phyloP scores from a whole-genome alignment of 129 eudicot genomes.

The Centella asiatica region DNA sequence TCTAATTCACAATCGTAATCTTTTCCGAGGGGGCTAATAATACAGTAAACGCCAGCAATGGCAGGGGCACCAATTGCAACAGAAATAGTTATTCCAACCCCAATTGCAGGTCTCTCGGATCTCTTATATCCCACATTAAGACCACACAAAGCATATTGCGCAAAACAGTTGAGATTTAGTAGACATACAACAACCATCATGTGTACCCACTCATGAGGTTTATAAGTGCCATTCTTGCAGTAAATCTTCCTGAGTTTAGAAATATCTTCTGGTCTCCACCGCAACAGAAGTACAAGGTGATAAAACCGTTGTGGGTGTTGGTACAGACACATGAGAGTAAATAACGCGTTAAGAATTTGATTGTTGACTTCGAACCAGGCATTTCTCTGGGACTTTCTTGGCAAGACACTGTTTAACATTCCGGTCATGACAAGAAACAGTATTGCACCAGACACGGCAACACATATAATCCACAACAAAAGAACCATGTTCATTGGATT shows the following conservation, averaged over 20 bases:
- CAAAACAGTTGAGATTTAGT: constrained; percentile 78
- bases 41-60: constrained; percentile 69
- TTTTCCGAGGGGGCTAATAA: constrained; percentile 82
- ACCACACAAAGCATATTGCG: constrained; percentile 81
- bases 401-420: constrained; percentile 75
- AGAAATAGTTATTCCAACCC: constrained; percentile 68
- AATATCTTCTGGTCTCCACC: constrained; percentile 79
- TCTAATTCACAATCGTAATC: constrained; percentile 52
- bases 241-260: constrained; percentile 57
- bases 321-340: constrained; percentile 88
- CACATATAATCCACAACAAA: constrained; percentile 63
- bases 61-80: constrained; percentile 94
- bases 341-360: constrained; percentile 82
- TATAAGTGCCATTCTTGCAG: constrained; percentile 86
- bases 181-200: constrained; percentile 72
- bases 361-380: constrained; percentile 96
- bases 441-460: constrained; percentile 87
- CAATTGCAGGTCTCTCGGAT: constrained; percentile 71
- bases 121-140: constrained; percentile 78
- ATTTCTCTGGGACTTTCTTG: constrained; percentile 59
- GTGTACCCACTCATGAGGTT: constrained; percentile 95
- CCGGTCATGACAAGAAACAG: constrained; percentile 91
- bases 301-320: constrained; percentile 76
- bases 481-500: constrained; percentile 84
- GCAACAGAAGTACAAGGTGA: constrained; percentile 62